Evolutionary conservation across 257 asterid genomes (phyloP), one percentile per base, ranked within the genome.

Genomic region (Cynanchum wilfordii): DNA sequence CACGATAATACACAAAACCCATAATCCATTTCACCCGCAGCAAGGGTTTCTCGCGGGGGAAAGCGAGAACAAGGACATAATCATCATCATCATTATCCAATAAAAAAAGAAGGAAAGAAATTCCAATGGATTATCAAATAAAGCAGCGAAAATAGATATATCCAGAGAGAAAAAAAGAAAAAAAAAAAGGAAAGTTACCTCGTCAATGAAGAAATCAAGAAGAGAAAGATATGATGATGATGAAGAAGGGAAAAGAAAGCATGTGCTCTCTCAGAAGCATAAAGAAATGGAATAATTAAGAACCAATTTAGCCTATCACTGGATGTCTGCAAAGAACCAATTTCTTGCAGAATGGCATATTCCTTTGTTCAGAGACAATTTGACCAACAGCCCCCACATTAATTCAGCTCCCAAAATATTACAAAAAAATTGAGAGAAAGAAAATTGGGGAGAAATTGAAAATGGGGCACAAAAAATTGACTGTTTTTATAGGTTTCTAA

Each of bases 321-420:
- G 77, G 66, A 75, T 71, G 80, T 80, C 63, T 44, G 73, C n/a
- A 16, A 78, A 78, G 82, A 79, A 84, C 84, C 76, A 75, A 45
- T 71, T 60, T 6, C n/a, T 45, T 65, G 57, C 50, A 66, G 68
- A 82, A 80, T 71, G 76, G 83, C 86, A 83, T 81, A 81, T 83
- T 81, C 83, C 66, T 71, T 73, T 47, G 44, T 63, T 44, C 75
- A 62, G 68, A 63, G 51, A 19, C 69, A 67, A n/a, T 68, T 69
- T 25, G 30, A 10, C 24, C 47, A 68, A 47, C n/a, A 68, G 74
- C 22, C 44, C 44, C 44, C 66, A 25, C 42, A 27, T 11, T 11
- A 13, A 13, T 59, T 3, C 65, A 58, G 9, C 65, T 42, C 10
- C 10, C 10, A 58, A 58, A 58, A 58, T 2, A 30, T 30, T 2